These are phyloP conservation scores for Quercus agrifolia DNA, from an alignment of 306 rosid species.

Conservation along the genomic window DNA sequence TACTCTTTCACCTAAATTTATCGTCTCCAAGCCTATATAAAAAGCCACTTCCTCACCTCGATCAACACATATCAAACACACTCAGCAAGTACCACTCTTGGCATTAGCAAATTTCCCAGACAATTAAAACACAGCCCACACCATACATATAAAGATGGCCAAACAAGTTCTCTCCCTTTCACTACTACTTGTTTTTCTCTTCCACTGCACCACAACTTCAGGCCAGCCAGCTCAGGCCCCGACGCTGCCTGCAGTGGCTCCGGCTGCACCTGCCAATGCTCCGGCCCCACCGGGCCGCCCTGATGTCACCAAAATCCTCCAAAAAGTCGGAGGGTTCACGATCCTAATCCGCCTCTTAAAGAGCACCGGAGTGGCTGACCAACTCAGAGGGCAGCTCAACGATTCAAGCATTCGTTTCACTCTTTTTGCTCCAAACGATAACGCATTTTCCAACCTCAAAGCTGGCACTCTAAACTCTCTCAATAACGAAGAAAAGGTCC, in stretches of 20 bases:
- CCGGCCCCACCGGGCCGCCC: conserved; percentile 43
- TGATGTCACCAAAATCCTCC: conserved; percentile 41
- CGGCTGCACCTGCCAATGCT: conserved; percentile 1
- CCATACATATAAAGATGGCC: conserved; percentile 17
- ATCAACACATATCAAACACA: conserved; percentile 9
- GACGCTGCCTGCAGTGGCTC: conserved; percentile 18
- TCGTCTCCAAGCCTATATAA: conserved; percentile 7
- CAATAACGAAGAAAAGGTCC: conserved; percentile 45
- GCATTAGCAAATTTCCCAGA: not conserved
- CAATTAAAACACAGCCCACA: not conserved
- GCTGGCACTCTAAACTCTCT: conserved; percentile 63
- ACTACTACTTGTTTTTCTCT: conserved; percentile 27
- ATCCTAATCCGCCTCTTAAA: conserved; percentile 50
- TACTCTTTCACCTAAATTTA: conserved; percentile 10
- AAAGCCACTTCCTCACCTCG: conserved; percentile 20
- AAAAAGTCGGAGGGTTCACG: conserved; percentile 54
- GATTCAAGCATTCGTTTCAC: conserved; percentile 48
- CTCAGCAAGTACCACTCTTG: not conserved
- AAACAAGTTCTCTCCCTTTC: conserved; percentile 27
- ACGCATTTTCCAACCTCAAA: conserved; percentile 54
- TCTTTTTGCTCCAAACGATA: conserved; percentile 57
- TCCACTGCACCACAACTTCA: conserved; percentile 18
- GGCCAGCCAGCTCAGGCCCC: conserved; percentile 49
- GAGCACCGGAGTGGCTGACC: conserved; percentile 49
- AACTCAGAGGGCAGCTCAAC: conserved; percentile 50